Conservation (phyloP, 352 stramenopile genomes). For the Globisporangium abappressorium region DNA sequence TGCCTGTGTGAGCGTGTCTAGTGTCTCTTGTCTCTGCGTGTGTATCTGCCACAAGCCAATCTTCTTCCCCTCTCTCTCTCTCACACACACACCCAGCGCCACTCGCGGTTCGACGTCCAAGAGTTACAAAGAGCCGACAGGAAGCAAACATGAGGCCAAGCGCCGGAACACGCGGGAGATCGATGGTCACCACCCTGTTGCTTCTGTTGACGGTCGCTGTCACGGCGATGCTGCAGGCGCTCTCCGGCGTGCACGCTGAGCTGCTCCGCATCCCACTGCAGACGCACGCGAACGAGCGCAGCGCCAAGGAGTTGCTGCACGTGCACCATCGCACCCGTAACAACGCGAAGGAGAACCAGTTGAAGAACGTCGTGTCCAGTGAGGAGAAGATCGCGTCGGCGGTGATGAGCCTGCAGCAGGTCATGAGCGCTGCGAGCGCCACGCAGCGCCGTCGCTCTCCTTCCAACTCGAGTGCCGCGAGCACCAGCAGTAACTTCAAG, state of each 20-base stretch:
- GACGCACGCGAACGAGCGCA: conserved; percentile 22
- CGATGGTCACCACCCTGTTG: not conserved
- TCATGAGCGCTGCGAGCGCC: not conserved
- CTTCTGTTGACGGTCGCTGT: not conserved
- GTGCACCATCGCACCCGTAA: conserved; percentile 24
- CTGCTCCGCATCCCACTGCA: conserved; percentile 46
- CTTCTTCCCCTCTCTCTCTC: not conserved
- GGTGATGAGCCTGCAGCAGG: conserved; percentile 4
- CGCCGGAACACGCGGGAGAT: not conserved
- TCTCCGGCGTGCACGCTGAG: not conserved
- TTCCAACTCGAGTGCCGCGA: not conserved
- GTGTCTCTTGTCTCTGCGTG: not conserved
- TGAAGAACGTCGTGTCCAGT: conserved; percentile 4
- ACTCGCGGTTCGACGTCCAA: not conserved
- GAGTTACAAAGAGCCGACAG: not conserved
- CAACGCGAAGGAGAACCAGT: not conserved
- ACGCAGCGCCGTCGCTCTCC: not conserved
- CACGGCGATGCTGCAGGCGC: not conserved
- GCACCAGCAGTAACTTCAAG: not conserved
- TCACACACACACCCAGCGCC: not conserved
- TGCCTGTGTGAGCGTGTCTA: not conserved
- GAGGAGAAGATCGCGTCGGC: not conserved
- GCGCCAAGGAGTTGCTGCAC: conserved; percentile 31
- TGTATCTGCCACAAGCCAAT: not conserved
- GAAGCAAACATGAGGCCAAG: not conserved